Evolutionary conservation across 1,284 basidiomycete species (phyloP).

Genomic region (Sanguinoderma infundibulare): DNA sequence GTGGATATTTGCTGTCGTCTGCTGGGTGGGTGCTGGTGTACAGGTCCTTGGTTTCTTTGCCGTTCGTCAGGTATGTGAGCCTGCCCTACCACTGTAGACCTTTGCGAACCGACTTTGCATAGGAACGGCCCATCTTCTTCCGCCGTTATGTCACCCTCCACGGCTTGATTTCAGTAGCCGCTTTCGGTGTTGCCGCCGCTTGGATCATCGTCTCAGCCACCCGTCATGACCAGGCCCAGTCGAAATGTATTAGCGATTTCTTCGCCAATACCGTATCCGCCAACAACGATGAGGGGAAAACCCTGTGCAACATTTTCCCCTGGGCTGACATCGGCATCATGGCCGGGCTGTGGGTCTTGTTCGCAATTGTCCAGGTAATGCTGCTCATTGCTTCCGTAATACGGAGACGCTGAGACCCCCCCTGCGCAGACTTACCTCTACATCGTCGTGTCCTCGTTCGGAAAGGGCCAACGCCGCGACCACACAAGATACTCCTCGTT

Average conservation of each 20-base stretch:
- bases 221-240: constrained; percentile 72
- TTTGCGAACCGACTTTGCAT: neutral
- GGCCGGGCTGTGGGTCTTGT: constrained; percentile 81
- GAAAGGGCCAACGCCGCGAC: constrained; percentile 74
- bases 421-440: constrained; percentile 65
- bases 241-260: constrained; percentile 68
- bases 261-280: constrained; percentile 46
- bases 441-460: constrained; percentile 75
- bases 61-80: constrained; percentile 66
- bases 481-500: constrained; percentile 83
- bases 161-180: constrained; percentile 55
- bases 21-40: constrained; percentile 71
- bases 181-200: constrained; percentile 77
- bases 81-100: neutral
- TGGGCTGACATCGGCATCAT: constrained; percentile 94
- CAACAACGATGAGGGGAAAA: constrained; percentile 58
- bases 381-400: neutral
- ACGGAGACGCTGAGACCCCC: neutral
- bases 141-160: constrained; percentile 79
- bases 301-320: constrained; percentile 84
- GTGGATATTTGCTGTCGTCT: constrained; percentile 76
- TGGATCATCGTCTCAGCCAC: constrained; percentile 82
- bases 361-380: constrained; percentile 75
- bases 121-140: constrained; percentile 83
- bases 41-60: constrained; percentile 86